Evolutionary conservation across 306 rosid genomes (phyloP), one percentile per base, ranked within the genome.

Genomic region (Cucumis cinereus): DNA sequence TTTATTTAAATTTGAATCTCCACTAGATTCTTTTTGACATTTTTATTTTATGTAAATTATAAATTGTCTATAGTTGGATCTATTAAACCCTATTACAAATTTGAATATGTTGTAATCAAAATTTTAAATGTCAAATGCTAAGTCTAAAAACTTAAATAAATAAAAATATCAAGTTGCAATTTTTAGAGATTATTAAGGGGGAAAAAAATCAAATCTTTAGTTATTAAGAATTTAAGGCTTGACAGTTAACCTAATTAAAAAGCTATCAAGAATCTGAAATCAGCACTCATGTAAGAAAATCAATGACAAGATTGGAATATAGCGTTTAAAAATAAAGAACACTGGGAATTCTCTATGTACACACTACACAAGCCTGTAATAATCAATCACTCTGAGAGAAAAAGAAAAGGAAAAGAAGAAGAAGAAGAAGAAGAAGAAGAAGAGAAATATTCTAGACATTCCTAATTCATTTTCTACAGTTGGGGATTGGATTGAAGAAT

Each of bases 391-490:
- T 71, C 75, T 64, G 72, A 45, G 54, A 19, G 9, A 7, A 10
- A 35, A 17, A 40, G 43, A 2, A 40, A 40, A 40, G 47, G 2
- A 41, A 41, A 41, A 68, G 8, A 7, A 22, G 13, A 2, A 15
- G 4, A 2, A 1, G 49, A 41, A n/a, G n/a, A n/a, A n/a, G n/a
- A n/a, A n/a, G n/a, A 7, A 22, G 13, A 2, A 15, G 4, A 2
- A 1, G 49, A 41, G 74, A 69, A 26, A 70, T 8, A 13, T 24
- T 70, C 57, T 69, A 24, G 57, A 69, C 75, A 69, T 69, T 69
- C 75, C 75, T 70, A 70, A 71, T 74, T 59, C 45, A 80, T 80
- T 84, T 72, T 87, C 86, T 91, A 90, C 97, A 87, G 76, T 92
- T 87, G 70, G 77, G 72, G 60, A 61, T 79, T 49, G 55, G 84